These are phyloP conservation scores for Candida sp. DNA, from an alignment of 1,139 yeast genomes.

Conservation along the genomic window DNA sequence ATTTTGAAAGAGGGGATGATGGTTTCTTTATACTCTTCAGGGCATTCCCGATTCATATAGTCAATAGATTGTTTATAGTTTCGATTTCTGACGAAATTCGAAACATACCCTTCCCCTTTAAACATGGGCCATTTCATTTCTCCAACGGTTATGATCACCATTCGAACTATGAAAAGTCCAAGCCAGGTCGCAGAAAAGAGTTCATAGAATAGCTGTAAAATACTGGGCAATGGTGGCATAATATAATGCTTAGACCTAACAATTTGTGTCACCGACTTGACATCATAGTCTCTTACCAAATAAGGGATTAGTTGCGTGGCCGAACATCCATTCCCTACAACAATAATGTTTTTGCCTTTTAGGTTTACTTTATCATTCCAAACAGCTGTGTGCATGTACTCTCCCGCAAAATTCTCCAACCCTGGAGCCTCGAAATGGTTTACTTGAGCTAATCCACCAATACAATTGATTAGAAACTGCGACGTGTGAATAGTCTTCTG, in stretches of 20 bases:
- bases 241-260: conserved; percentile 37
- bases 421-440: conserved; percentile 29
- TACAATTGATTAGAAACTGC: conserved; percentile 28
- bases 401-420: conserved; percentile 40
- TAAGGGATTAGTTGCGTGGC: conserved; percentile 42
- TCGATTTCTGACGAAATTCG: conserved; percentile 25
- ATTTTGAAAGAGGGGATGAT: conserved; percentile 38
- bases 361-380: conserved; percentile 43
- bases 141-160: conserved; percentile 23
- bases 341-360: conserved; percentile 30
- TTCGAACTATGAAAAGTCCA: conserved; percentile 26
- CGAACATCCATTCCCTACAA: conserved; percentile 45
- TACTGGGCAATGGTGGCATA: conserved; percentile 36
- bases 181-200: conserved; percentile 21
- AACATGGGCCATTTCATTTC: conserved; percentile 36
- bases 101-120: conserved; percentile 24
- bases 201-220: conserved; percentile 18
- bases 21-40: conserved; percentile 29
- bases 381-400: conserved; percentile 45
- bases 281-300: conserved; percentile 24
- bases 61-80: conserved; percentile 15
- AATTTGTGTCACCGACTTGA: conserved; percentile 30
- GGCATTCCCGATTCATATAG: conserved; percentile 31
- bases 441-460: conserved; percentile 41
- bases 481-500: conserved; percentile 22